Base-by-base conservation (phyloP, 495 filamentous ascomycete genomes). In the Aspergillus incahuasiensis region DNA sequence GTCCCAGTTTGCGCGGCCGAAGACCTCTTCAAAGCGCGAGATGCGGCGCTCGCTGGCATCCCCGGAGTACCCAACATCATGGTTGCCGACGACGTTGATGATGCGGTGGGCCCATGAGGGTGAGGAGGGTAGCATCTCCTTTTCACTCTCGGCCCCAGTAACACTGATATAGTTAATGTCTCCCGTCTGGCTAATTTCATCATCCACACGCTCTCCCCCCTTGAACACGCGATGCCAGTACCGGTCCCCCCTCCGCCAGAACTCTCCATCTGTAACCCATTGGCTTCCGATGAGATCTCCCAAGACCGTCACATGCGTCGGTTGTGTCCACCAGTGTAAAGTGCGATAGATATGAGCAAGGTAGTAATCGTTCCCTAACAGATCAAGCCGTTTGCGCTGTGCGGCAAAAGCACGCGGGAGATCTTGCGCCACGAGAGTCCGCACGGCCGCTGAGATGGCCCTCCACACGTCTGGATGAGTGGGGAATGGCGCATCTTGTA, bases 221-320 rank as follows among this genome's bases (percentile, higher is more conserved):
- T 68, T 70, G 63, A 97, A 91, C 15, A 96, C 88, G 6, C 85
- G 81, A 24, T 82, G 74, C 95, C 94, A 97, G 71, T 85, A 97
- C 40, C 94, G 74, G 60, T 71, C 54, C 9, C 83, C 86, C 20
- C 94, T 81, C 42, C 72, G 68, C 38, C 79, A 70, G 67, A 97
- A 98, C 69, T 98, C 94, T 47, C 78, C 82, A 63, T 95, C 86
- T 25, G 79, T 79, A 30, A 97, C 85, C 95, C 95, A 97, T 64
- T 98, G 94, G 62, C 91, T 96, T n/a, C 94, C 95, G 7, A 98
- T 73, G 50, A 97, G 74, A 63, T 98, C 94, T 4, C 94, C 94
- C 3, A 98, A 77, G 1, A 96, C 91, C 0, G 87, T 84, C 22
- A 92, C 86, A 70, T 98, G 95, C 0, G 89, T 95, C 21, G 94